Percentiles rank a stretch among this genome's conserved stretches.
phyloP scores from a whole-genome alignment of 2,329 filamentous ascomycete species.

The Diplodia corticola region DNA sequence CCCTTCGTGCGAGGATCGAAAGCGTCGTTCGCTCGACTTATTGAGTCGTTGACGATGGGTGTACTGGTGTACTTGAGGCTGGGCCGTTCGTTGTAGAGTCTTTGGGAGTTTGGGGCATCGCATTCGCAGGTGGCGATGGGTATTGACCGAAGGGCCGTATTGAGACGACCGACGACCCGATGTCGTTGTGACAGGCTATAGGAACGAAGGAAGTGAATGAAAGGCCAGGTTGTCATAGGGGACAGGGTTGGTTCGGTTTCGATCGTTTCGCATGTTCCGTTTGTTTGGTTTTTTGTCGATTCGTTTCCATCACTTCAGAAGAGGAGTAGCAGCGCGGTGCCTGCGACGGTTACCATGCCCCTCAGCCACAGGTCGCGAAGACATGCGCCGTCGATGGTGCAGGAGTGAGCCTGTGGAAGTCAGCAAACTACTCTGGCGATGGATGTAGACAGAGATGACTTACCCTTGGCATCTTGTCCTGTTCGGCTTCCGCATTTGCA shows the following conservation, averaged over 20 bases:
- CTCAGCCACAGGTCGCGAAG: slow-evolving; percentile 20
- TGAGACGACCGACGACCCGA: neutral
- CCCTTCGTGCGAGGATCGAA: neutral
- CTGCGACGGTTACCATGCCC: slow-evolving; percentile 4
- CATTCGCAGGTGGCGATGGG: neutral
- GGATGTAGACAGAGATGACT: neutral
- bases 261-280: neutral
- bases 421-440: neutral
- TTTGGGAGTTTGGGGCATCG: neutral
- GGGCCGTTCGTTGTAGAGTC: neutral
- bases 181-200: neutral
- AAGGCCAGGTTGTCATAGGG: neutral
- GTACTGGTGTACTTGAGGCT: neutral
- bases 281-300: neutral
- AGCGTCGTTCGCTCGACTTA: neutral
- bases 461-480: neutral
- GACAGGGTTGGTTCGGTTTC: neutral
- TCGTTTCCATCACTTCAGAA: slow-evolving; percentile 15
- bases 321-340: slow-evolving; percentile 12
- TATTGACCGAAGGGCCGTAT: neutral
- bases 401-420: slow-evolving; percentile 6
- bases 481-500: neutral
- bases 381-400: slow-evolving; percentile 21
- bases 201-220: neutral
- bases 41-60: neutral